Percentiles rank a stretch among this genome's conserved stretches.
Evolutionary conservation across 495 filamentous ascomycete genomes (phyloP).

Genomic region (Echria macrotheca): DNA sequence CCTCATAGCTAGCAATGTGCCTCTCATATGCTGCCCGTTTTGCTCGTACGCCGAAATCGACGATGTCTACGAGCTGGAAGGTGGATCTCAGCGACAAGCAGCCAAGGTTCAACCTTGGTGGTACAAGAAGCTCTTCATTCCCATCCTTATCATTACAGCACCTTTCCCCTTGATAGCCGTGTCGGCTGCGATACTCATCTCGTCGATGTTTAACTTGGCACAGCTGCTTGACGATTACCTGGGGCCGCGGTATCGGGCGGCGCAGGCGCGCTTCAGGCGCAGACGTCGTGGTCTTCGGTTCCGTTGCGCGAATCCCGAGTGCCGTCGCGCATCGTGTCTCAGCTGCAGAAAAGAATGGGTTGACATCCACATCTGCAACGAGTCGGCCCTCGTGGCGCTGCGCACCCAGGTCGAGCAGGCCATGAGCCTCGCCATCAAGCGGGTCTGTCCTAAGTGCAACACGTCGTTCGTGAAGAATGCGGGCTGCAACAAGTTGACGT

Average conservation of each 20-base stretch:
- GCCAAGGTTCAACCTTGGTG: slow-evolving; percentile 48
- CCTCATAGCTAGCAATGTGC: slow-evolving; percentile 63
- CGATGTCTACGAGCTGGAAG: slow-evolving; percentile 61
- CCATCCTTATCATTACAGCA: slow-evolving; percentile 38
- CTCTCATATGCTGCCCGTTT: slow-evolving; percentile 82
- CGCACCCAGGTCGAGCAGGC: slow-evolving; percentile 85
- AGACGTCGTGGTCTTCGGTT: slow-evolving; percentile 67
- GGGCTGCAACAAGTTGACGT: slow-evolving; percentile 97
- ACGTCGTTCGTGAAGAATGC: slow-evolving; percentile 85
- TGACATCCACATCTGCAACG: slow-evolving; percentile 73
- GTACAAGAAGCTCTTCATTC: slow-evolving; percentile 38
- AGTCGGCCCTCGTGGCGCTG: slow-evolving; percentile 75
- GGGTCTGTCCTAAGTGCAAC: slow-evolving; percentile 85
- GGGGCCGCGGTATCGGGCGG: slow-evolving; percentile 40
- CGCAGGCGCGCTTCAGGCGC: slow-evolving; percentile 55
- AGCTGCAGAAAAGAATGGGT: slow-evolving; percentile 59
- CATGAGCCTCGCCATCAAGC: slow-evolving; percentile 88
- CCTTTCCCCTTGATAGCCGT: slow-evolving; percentile 47
- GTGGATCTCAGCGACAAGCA: slow-evolving; percentile 18
- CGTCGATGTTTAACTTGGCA: slow-evolving; percentile 34
- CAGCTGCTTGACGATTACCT: slow-evolving; percentile 32
- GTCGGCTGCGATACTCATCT: slow-evolving; percentile 21
- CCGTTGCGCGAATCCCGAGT: slow-evolving; percentile 61
- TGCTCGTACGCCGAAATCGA: slow-evolving; percentile 88
- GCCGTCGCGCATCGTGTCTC: slow-evolving; percentile 69